These are phyloP conservation scores for Kwoniella shivajii DNA, from an alignment of 1,284 basidiomycete genomes.

Conservation along the genomic window DNA sequence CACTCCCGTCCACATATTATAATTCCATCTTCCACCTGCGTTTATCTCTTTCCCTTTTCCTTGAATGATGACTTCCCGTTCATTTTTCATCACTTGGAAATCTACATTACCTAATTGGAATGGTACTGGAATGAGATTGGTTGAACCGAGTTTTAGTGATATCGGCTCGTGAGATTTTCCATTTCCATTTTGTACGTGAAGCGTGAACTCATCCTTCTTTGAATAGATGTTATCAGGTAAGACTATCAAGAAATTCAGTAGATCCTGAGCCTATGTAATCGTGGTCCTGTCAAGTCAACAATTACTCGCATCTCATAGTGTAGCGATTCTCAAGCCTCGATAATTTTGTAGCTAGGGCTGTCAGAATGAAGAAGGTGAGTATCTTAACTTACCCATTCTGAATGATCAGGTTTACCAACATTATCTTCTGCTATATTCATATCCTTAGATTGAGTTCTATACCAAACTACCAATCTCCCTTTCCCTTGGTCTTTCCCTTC, in stretches of 20 bases:
- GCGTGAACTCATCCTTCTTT: slow-evolving; percentile 12
- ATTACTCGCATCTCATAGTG: no score
- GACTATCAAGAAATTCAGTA: slow-evolving; percentile 45
- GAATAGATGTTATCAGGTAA: slow-evolving; percentile 14
- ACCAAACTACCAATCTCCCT: slow-evolving; percentile 46
- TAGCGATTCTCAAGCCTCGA: no score
- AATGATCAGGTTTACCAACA: slow-evolving; percentile 40
- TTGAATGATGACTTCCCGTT: slow-evolving; percentile 21
- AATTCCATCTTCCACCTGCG: slow-evolving; percentile 40
- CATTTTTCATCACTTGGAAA: slow-evolving; percentile 27
- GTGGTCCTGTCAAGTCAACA: no score
- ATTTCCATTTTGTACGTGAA: slow-evolving; percentile 26
- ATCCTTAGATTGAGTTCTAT: slow-evolving; percentile 39
- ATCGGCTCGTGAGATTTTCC: slow-evolving; percentile 1
- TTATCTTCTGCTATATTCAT: slow-evolving; percentile 27
- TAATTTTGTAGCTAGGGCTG: neutral
- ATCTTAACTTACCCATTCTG: slow-evolving; percentile 43
- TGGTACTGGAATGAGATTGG: slow-evolving; percentile 32
- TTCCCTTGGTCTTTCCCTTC: slow-evolving; percentile 2
- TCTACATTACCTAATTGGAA: slow-evolving; percentile 43
- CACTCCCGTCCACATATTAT: slow-evolving; percentile 53
- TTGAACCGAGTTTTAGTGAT: slow-evolving; percentile 19
- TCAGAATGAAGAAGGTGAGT: neutral
- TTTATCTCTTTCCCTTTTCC: slow-evolving; percentile 35
- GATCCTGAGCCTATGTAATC: slow-evolving; percentile 46